phyloP scores from a whole-genome alignment of 2,329 filamentous ascomycete species.

The Coleophoma crateriformis region DNA sequence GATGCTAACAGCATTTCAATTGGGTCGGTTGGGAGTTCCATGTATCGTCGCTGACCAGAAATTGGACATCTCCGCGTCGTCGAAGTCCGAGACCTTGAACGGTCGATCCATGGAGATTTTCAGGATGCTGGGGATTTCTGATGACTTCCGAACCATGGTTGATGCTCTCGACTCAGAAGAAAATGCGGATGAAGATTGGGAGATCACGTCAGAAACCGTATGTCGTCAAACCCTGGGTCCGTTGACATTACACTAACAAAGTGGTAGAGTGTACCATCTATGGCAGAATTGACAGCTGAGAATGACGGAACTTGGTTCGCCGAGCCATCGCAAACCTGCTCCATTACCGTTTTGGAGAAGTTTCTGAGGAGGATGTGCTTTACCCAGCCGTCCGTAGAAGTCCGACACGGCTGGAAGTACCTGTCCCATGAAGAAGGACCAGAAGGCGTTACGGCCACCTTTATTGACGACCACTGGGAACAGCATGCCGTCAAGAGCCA shows the following conservation, averaged over 20 bases:
- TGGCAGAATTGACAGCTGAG: slow-evolving; percentile 11
- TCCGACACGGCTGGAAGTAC: slow-evolving; percentile 23
- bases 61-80: slow-evolving; percentile 26
- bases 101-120: slow-evolving; percentile 30
- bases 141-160: slow-evolving; percentile 2
- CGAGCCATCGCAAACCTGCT: slow-evolving; percentile 27
- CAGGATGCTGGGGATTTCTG: slow-evolving; percentile 21
- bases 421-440: slow-evolving; percentile 1
- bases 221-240: background rate
- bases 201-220: no score
- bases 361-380: slow-evolving; percentile 25
- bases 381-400: slow-evolving; percentile 17
- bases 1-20: slow-evolving; percentile 13
- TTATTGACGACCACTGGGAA: slow-evolving; percentile 14
- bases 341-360: slow-evolving; percentile 27
- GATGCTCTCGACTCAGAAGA: slow-evolving; percentile 6
- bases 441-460: slow-evolving; percentile 4
- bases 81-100: slow-evolving; percentile 34
- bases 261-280: slow-evolving; percentile 3
- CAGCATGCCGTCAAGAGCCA: slow-evolving; percentile 14
- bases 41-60: slow-evolving; percentile 22
- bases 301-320: slow-evolving; percentile 28
- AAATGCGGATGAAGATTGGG: slow-evolving; percentile 2
- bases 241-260: background rate
- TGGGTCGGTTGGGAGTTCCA: slow-evolving; percentile 10